A percentile compares a stretch with the other conserved stretches of the same genome.
phyloP scores from a whole-genome alignment of 192 early-diverging fungal species.

The Backusella sp. region DNA sequence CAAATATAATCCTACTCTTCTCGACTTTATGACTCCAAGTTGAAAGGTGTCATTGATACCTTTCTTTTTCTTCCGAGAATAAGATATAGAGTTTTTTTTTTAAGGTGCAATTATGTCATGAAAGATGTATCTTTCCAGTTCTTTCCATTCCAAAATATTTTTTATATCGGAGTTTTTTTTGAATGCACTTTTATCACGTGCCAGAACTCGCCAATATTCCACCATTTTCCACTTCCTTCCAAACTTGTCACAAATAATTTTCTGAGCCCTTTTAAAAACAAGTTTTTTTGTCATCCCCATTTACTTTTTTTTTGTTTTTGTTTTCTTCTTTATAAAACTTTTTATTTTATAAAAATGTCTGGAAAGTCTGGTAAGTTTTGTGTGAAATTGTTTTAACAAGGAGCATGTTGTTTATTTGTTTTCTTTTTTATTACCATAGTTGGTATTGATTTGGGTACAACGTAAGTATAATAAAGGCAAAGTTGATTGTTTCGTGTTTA shows the following conservation, averaged over 20 bases:
- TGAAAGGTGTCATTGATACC: too few relatives aligned
- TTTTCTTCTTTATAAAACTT: slow-evolving; percentile 13
- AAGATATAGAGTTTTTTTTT: too few relatives aligned
- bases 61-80: too few relatives aligned
- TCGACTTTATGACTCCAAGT: too few relatives aligned
- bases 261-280: slow-evolving; percentile 8
- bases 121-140: too few relatives aligned
- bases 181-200: neutral
- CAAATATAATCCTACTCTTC: too few relatives aligned
- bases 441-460: slow-evolving; percentile 46
- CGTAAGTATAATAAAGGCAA: slow-evolving; percentile 55
- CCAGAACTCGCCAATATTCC: neutral
- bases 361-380: slow-evolving; percentile 32
- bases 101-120: too few relatives aligned
- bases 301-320: slow-evolving; percentile 8
- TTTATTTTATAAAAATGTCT: slow-evolving; percentile 16
- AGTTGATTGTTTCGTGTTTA: too few relatives aligned
- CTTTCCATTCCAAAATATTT: too few relatives aligned
- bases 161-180: neutral
- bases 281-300: neutral
- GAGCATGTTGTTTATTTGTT: neutral
- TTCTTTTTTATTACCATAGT: slow-evolving; percentile 18
- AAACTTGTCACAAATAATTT: slow-evolving; percentile 22
- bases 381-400: neutral
- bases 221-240: slow-evolving; percentile 21